Percentiles rank a stretch among this genome's conserved stretches.
These are phyloP conservation scores for Radiomyces spectabilis DNA, from an alignment of 192 early-diverging fungal species.

Conservation along the genomic window DNA sequence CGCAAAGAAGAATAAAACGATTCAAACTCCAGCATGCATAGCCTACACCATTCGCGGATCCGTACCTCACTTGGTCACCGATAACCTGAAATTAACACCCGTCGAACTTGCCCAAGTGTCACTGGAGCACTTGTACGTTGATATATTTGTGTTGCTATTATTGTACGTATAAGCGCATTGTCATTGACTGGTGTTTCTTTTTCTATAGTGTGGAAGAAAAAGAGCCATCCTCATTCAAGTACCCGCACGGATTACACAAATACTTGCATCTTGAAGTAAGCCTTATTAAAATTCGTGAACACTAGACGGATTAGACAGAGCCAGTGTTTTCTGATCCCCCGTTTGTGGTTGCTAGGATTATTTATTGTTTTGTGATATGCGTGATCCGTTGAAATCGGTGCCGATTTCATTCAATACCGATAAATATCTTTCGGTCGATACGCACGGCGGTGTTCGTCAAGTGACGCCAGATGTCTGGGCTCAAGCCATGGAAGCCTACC, in stretches of 20 bases:
- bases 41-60: conserved; percentile 42
- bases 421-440: conserved; percentile 38
- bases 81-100: conserved; percentile 34
- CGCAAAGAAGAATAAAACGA: conserved; percentile 7
- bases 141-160: background rate
- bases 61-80: conserved; percentile 47
- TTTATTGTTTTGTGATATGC: conserved; percentile 39
- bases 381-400: conserved; percentile 33
- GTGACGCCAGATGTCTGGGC: conserved; percentile 37
- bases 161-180: too few species aligned
- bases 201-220: conserved; percentile 27
- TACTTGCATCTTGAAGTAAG: conserved; percentile 35
- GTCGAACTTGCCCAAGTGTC: conserved; percentile 36
- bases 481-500: conserved; percentile 30
- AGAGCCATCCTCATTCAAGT: conserved; percentile 28
- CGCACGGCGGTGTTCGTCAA: conserved; percentile 44
- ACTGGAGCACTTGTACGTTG: conserved; percentile 40
- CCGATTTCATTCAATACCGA: conserved; percentile 38
- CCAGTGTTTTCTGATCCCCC: background rate
- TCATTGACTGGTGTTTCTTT: background rate
- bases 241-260: conserved; percentile 33
- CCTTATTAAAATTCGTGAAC: background rate
- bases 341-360: too few species aligned
- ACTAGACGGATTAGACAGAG: background rate
- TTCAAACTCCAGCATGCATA: conserved; percentile 45